phyloP scores from a whole-genome alignment of 176 grass and related monocot genomes.

The Dendrocalamus sinicus region DNA sequence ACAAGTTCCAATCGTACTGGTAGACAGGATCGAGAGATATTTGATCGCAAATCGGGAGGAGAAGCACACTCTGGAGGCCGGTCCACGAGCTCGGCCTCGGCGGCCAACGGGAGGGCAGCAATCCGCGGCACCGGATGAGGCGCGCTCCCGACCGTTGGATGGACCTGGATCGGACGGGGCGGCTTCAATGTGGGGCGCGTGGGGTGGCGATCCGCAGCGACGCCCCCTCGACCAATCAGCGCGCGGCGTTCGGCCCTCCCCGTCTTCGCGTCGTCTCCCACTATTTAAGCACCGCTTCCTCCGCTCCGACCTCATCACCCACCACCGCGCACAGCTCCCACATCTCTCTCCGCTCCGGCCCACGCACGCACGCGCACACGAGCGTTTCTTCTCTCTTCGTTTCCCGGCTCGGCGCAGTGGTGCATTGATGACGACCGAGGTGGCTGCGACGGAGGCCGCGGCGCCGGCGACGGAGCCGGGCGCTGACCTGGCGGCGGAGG shows the following conservation, averaged over 20 bases:
- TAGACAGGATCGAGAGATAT: neutral
- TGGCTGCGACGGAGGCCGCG: slow-evolving; percentile 1
- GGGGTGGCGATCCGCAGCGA: slow-evolving; percentile 62
- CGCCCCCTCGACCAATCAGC: slow-evolving; percentile 51
- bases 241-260: slow-evolving; percentile 26
- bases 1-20: neutral
- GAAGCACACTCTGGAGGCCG: slow-evolving; percentile 71
- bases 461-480: slow-evolving; percentile 29
- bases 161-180: slow-evolving; percentile 21
- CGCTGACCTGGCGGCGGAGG: neutral
- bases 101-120: slow-evolving; percentile 9
- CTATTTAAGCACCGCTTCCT: slow-evolving; percentile 64
- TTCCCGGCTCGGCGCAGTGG: neutral
- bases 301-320: slow-evolving; percentile 34
- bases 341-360: neutral
- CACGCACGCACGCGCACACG: neutral
- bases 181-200: slow-evolving; percentile 28
- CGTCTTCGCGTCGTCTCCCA: slow-evolving; percentile 24
- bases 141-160: slow-evolving; percentile 44
- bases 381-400: neutral
- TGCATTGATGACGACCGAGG: slow-evolving; percentile 66
- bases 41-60: slow-evolving; percentile 52
- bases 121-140: slow-evolving; percentile 54
- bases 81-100: neutral
- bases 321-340: slow-evolving; percentile 19